Evolutionary conservation across 305 asterid genomes (phyloP).

Genomic region (Nicotiana rustica): DNA sequence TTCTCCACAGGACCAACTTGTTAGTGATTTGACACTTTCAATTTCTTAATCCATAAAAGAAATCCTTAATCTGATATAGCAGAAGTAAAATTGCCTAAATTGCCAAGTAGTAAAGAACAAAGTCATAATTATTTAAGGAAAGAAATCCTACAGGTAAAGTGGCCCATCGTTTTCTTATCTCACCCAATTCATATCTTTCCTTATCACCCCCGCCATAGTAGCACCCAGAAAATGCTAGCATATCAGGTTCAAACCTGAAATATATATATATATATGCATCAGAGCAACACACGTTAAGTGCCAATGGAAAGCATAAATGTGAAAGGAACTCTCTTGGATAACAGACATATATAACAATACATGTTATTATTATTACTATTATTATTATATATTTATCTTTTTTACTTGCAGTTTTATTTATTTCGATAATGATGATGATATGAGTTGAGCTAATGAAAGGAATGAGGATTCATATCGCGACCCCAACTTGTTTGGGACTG

Average conservation of each 20-base stretch:
- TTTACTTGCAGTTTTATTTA: too few relatives aligned
- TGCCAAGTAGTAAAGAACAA: neutral
- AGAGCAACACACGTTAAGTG: neutral
- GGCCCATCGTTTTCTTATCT: slow-evolving; percentile 97
- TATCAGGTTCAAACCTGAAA: slow-evolving; percentile 98
- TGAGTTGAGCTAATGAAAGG: too few relatives aligned
- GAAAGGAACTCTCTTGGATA: slow-evolving; percentile 15
- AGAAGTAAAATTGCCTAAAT: neutral
- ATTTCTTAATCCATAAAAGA: neutral
- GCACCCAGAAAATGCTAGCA: slow-evolving; percentile 99
- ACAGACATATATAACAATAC: neutral
- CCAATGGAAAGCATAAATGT: neutral
- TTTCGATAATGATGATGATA: too few relatives aligned
- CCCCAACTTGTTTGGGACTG: too few relatives aligned
- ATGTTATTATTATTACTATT: too few relatives aligned
- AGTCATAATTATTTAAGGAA: slow-evolving; percentile 17
- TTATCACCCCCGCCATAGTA: slow-evolving; percentile 97
- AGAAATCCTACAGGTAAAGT: slow-evolving; percentile 83
- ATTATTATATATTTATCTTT: too few relatives aligned
- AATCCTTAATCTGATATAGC: neutral
- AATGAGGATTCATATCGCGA: too few relatives aligned
- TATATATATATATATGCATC: slow-evolving; percentile 7
- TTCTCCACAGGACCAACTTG: neutral
- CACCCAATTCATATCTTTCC: slow-evolving; percentile 83
- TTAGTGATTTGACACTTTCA: neutral